Conservation (phyloP, 108 stramenopile genomes). For the Nannochloropsis granulata region DNA sequence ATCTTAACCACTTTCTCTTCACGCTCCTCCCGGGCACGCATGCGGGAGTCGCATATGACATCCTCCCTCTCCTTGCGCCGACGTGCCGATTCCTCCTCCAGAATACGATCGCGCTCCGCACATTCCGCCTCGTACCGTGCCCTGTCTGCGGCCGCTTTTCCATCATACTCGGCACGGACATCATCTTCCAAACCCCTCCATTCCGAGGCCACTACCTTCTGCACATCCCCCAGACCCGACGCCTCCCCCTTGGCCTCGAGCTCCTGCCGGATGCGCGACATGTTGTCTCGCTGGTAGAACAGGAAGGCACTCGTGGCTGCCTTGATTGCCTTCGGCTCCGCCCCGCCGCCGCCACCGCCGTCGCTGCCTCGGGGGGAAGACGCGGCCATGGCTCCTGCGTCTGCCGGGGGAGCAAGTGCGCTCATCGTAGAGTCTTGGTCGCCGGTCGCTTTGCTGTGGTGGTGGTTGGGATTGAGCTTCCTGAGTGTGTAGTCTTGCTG, state of each 20-base stretch:
- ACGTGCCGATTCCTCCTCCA: constrained; percentile 15
- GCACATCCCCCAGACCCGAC: constrained; percentile 11
- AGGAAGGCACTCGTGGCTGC: background rate
- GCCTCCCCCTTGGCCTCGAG: constrained; percentile 9
- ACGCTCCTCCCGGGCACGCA: constrained; percentile 19
- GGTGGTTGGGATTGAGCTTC: too few relatives aligned
- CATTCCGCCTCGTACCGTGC: constrained; percentile 24
- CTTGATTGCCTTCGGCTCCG: background rate
- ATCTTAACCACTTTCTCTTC: constrained; percentile 14
- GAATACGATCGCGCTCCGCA: constrained; percentile 11
- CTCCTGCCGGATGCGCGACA: background rate
- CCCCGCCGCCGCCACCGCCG: background rate
- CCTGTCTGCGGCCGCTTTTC: constrained; percentile 14
- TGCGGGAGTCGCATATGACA: constrained; percentile 27
- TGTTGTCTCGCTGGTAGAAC: background rate
- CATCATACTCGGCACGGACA: constrained; percentile 1
- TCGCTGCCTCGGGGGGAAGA: background rate
- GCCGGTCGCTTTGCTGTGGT: too few relatives aligned
- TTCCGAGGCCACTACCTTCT: constrained; percentile 4
- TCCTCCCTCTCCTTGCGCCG: constrained; percentile 19
- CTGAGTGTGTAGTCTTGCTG: too few relatives aligned
- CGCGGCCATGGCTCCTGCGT: background rate
- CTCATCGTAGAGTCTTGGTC: too few relatives aligned
- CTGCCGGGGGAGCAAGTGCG: too few relatives aligned
- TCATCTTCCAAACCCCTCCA: constrained; percentile 13